Percentiles rank a stretch among this genome's conserved stretches.
phyloP scores from a whole-genome alignment of 495 filamentous ascomycete genomes.

The Penicillium antarcticum region DNA sequence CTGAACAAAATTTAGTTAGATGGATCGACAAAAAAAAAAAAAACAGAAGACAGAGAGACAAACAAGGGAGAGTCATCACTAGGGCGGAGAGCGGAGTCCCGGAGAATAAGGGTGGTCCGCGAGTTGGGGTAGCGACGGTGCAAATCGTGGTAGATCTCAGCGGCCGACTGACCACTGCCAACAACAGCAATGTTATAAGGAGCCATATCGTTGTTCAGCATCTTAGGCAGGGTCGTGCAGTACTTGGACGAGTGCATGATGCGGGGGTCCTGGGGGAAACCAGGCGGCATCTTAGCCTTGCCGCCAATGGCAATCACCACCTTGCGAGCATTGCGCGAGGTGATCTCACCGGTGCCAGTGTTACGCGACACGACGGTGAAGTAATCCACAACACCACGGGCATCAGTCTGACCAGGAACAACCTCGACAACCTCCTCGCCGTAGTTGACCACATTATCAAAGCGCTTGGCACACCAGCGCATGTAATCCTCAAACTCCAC shows the following conservation, averaged over 20 bases:
- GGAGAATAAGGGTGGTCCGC: slow-evolving; percentile 72
- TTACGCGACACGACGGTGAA: slow-evolving; percentile 58
- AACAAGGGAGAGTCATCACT: slow-evolving; percentile 96
- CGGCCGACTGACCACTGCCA: slow-evolving; percentile 87
- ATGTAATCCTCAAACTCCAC: slow-evolving; percentile 95
- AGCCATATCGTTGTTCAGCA: slow-evolving; percentile 54
- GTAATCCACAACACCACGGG: slow-evolving; percentile 38
- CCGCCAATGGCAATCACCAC: slow-evolving; percentile 87
- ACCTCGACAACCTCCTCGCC: slow-evolving; percentile 67
- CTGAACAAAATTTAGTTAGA: slow-evolving; percentile 43
- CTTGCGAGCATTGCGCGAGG: slow-evolving; percentile 62
- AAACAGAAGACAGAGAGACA: no score
- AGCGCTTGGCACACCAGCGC: slow-evolving; percentile 82
- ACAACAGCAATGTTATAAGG: slow-evolving; percentile 77
- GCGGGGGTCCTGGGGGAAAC: slow-evolving; percentile 59
- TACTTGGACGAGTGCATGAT: slow-evolving; percentile 93
- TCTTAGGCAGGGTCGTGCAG: slow-evolving; percentile 54
- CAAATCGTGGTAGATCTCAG: slow-evolving; percentile 91
- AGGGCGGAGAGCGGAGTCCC: slow-evolving; percentile 74
- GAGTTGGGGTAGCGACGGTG: slow-evolving; percentile 78
- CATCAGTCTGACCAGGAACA: slow-evolving; percentile 35
- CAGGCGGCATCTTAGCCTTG: slow-evolving; percentile 68
- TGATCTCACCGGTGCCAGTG: slow-evolving; percentile 45
- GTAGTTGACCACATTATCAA: slow-evolving; percentile 76
- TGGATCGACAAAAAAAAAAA: background rate